Evolutionary conservation across 2,329 filamentous ascomycete species (phyloP).

Genomic region (Sarocladium kiliense): DNA sequence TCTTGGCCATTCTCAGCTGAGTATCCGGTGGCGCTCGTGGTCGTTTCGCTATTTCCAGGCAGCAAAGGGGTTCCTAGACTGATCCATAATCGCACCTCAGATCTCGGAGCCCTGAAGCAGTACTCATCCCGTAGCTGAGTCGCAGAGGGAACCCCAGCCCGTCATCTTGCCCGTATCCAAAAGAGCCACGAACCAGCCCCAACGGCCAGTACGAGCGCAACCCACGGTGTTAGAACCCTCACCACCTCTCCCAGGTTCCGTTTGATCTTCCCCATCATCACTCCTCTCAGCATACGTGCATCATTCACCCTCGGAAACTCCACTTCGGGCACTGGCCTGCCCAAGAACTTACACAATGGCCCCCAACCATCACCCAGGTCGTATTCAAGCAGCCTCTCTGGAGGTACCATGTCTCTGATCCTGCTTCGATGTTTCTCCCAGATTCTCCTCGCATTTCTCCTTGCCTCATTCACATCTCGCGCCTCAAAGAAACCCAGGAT

Average conservation of each 20-base stretch:
- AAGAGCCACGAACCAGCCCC: conserved; percentile 9
- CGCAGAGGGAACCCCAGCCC: too few species aligned
- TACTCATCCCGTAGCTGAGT: too few species aligned
- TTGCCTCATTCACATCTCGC: conserved; percentile 16
- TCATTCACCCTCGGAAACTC: conserved; percentile 26
- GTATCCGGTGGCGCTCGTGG: too few species aligned
- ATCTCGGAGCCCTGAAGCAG: too few species aligned
- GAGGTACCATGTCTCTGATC: conserved; percentile 21
- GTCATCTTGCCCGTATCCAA: neutral
- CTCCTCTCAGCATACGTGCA: neutral
- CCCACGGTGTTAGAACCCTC: conserved; percentile 15
- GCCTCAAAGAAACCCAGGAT: conserved; percentile 23
- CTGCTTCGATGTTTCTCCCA: conserved; percentile 25
- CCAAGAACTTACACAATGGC: conserved; percentile 31
- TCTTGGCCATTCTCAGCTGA: too few species aligned
- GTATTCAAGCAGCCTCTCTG: conserved; percentile 24
- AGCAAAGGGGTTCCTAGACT: too few species aligned
- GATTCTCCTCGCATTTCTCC: conserved; percentile 15
- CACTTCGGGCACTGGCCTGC: conserved; percentile 21
- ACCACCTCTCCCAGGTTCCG: conserved; percentile 11
- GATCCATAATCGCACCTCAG: too few species aligned
- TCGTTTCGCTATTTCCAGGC: too few species aligned
- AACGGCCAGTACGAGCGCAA: conserved; percentile 10
- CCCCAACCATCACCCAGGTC: conserved; percentile 27
- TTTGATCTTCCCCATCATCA: conserved; percentile 11